A percentile compares a stretch with the other conserved stretches of the same genome.
Conservation (phyloP, 2,329 filamentous ascomycete species). For the Cordyceps javanica region DNA sequence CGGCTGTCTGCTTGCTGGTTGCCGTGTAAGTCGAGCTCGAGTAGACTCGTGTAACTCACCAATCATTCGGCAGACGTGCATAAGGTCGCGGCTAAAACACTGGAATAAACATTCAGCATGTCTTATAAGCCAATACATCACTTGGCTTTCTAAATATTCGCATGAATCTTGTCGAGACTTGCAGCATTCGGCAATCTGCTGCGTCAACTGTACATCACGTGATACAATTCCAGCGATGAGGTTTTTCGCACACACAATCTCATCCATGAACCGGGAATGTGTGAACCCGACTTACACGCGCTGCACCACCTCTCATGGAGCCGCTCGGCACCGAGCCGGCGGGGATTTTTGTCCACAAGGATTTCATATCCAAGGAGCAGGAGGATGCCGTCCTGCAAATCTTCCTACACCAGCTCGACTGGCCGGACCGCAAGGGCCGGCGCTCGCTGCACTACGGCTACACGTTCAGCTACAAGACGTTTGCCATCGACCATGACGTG, state of each 20-base stretch:
- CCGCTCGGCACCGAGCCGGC: constrained; percentile 18
- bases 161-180: not conserved
- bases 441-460: constrained; percentile 50
- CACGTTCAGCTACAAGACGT: constrained; percentile 54
- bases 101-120: not conserved
- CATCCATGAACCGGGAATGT: not conserved
- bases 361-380: constrained; percentile 36
- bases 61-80: not conserved
- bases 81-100: not conserved
- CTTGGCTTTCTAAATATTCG: too few relatives aligned
- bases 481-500: constrained; percentile 43
- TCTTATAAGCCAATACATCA: not conserved
- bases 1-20: not conserved
- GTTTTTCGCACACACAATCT: not conserved
- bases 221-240: not conserved
- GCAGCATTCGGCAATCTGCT: not conserved
- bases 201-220: not conserved
- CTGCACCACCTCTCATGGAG: not conserved
- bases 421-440: constrained; percentile 40
- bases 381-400: constrained; percentile 34
- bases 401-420: constrained; percentile 38
- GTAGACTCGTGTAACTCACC: not conserved
- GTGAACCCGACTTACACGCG: not conserved
- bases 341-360: constrained; percentile 31
- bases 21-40: not conserved